Base-by-base conservation (phyloP, 305 asterid species). In the Euphrasia arctica region DNA sequence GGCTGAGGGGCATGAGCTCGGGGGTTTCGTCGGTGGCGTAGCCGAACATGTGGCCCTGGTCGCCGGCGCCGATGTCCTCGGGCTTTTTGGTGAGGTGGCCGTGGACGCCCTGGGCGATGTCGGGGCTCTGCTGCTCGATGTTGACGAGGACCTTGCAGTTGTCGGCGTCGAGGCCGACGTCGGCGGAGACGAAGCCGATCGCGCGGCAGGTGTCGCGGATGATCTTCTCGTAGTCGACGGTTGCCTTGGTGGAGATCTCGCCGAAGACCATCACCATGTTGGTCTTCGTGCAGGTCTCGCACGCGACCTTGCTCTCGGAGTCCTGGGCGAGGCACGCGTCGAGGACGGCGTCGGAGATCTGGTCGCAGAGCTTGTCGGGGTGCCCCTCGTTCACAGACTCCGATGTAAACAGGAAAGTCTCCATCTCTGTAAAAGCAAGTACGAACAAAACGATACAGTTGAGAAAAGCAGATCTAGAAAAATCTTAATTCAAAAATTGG, bases 301-400 rank as follows among this genome's bases (percentile, higher is more conserved):
- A 83, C 14, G 89, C 89, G 1, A 83, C 86, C 78, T 83, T 83
- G 85, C 89, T 83, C 22, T 83, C 84, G 0, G 89, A 78, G 69
- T 83, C 89, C 64, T 80, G 84, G n/a, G 83, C 84, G 15, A 83
- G 78, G 72, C 86, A 83, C 14, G 89, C 89, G 34, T 83, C 89
- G 0, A 83, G 86, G 66, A 83, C 83, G 3, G 86, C 86, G 67
- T 83, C 89, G 0, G 89, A 83, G 58, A 83, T 69, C 76, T 83
- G 89, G 71, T 80, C 89, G 25, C 86, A 83, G 71, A 83, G 84
- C 80, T 83, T 83, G 78, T 83, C 89, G 22, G 89, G 89, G 79
- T 80, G 89, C 1, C 86, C 89, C 80, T 83, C 89, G 10, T 83
- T 83, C 34, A 83, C 89, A 0, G 89, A 80, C 59, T 83, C 89